A percentile compares a stretch with the other conserved stretches of the same genome.
phyloP scores from a whole-genome alignment of 768 basidiomycete genomes.

The Sistotremastrum suecicum region DNA sequence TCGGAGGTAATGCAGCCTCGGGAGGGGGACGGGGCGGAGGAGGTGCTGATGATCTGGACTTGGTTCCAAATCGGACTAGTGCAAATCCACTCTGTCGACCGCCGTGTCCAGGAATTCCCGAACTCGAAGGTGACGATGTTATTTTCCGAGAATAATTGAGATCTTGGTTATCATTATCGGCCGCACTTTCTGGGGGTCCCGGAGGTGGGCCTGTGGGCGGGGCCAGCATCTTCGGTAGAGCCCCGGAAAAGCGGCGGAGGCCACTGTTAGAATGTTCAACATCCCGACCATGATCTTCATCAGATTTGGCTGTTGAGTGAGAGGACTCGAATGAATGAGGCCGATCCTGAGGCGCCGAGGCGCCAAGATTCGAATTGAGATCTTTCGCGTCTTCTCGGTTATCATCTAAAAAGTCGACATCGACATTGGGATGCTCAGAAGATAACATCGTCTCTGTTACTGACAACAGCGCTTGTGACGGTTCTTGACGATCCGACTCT shows the following conservation, averaged over 20 bases:
- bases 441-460: no score
- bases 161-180: background rate
- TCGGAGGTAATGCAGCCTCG: constrained; percentile 53
- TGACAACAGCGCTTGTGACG: no score
- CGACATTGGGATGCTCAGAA: no score
- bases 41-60: constrained; percentile 18
- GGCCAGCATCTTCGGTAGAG: constrained; percentile 34
- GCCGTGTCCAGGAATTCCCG: background rate
- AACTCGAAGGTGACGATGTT: background rate
- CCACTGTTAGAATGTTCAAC: constrained; percentile 1
- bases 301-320: background rate
- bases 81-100: no score
- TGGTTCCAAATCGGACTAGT: background rate
- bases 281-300: background rate
- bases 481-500: no score
- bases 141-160: background rate
- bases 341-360: constrained; percentile 17
- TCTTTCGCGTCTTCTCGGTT: constrained; percentile 10
- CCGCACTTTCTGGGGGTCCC: background rate
- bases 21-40: constrained; percentile 67
- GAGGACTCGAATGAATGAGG: background rate
- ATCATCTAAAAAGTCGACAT: constrained; percentile 8
- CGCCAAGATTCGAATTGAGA: constrained; percentile 6
- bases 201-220: constrained; percentile 51
- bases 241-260: constrained; percentile 4